A percentile compares a stretch with the other conserved stretches of the same genome.
Evolutionary conservation across 192 early-diverging fungal genomes (phyloP).

Genomic region (Powellomyces hirtus): DNA sequence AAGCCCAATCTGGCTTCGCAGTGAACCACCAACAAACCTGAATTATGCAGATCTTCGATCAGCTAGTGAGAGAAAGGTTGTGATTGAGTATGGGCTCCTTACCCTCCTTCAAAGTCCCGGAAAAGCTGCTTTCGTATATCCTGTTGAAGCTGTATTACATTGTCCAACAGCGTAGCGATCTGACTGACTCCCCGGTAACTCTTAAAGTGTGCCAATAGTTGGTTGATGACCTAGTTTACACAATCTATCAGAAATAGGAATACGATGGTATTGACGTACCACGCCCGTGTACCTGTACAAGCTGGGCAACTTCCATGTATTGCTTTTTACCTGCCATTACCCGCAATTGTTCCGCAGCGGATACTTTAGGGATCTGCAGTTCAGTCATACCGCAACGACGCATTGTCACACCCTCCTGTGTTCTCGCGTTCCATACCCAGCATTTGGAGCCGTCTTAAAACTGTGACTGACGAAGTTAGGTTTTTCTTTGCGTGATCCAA

Average conservation of each 20-base stretch:
- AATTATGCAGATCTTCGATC: background rate
- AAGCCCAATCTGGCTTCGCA: conserved; percentile 38
- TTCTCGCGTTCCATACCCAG: conserved; percentile 54
- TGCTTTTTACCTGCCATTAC: conserved; percentile 61
- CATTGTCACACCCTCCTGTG: no score
- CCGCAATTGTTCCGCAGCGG: conserved; percentile 73
- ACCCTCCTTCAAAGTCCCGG: conserved; percentile 72
- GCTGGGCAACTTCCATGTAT: conserved; percentile 76
- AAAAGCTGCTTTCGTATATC: conserved; percentile 65
- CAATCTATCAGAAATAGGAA: conserved; percentile 24
- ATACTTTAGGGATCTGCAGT: conserved; percentile 39
- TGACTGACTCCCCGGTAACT: conserved; percentile 71
- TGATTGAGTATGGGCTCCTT: background rate
- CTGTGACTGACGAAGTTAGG: conserved; percentile 74
- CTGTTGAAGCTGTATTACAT: conserved; percentile 60
- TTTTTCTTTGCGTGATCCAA: conserved; percentile 94
- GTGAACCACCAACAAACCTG: conserved; percentile 42
- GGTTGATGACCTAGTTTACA: conserved; percentile 76
- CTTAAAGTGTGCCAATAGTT: conserved; percentile 74
- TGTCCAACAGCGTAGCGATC: conserved; percentile 66
- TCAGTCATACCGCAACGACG: background rate
- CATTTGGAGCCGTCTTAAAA: conserved; percentile 85
- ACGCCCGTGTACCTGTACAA: conserved; percentile 64
- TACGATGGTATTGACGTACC: background rate
- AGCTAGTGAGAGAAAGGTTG: no score